These are phyloP conservation scores for Fusarium chlamydosporum DNA, from an alignment of 2,329 filamentous ascomycete species.

Conservation along the genomic window DNA sequence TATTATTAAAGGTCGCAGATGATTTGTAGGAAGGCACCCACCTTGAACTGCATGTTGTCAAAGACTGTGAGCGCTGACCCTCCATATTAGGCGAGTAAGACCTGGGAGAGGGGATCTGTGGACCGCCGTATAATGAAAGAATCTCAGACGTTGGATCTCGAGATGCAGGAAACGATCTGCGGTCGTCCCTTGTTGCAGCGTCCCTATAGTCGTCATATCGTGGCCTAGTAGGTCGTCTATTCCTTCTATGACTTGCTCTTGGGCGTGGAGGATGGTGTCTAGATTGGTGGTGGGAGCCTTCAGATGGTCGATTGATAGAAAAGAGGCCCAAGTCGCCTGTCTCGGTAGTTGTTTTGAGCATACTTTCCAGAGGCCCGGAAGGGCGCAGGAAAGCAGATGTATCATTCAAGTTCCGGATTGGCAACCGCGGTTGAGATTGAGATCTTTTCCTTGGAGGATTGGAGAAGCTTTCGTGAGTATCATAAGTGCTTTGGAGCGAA, in stretches of 20 bases:
- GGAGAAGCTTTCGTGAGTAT: constrained; percentile 45
- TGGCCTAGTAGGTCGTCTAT: constrained; percentile 48
- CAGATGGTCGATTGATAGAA: constrained; percentile 61
- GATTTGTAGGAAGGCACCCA: constrained; percentile 64
- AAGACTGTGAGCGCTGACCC: constrained; percentile 67
- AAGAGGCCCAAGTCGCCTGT: constrained; percentile 75
- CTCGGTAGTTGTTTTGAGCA: constrained; percentile 76
- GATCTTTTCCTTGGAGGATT: constrained; percentile 40
- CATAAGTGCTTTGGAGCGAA: constrained; percentile 56
- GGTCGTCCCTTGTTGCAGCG: constrained; percentile 57
- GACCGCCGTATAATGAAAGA: constrained; percentile 68
- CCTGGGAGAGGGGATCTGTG: constrained; percentile 61
- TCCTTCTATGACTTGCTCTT: constrained; percentile 53
- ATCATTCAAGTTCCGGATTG: constrained; percentile 62
- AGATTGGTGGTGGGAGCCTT: constrained; percentile 51
- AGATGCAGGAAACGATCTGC: constrained; percentile 63
- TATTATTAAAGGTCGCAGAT: constrained; percentile 63
- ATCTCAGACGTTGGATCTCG: constrained; percentile 68
- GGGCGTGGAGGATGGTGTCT: constrained; percentile 40
- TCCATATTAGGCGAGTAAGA: constrained; percentile 61
- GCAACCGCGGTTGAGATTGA: constrained; percentile 53
- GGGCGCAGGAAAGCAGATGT: constrained; percentile 61
- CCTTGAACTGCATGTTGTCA: constrained; percentile 66
- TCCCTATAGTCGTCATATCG: constrained; percentile 54
- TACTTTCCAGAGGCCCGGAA: constrained; percentile 71